phyloP scores from a whole-genome alignment of 345 rosid species.

The Citrus unshiu region DNA sequence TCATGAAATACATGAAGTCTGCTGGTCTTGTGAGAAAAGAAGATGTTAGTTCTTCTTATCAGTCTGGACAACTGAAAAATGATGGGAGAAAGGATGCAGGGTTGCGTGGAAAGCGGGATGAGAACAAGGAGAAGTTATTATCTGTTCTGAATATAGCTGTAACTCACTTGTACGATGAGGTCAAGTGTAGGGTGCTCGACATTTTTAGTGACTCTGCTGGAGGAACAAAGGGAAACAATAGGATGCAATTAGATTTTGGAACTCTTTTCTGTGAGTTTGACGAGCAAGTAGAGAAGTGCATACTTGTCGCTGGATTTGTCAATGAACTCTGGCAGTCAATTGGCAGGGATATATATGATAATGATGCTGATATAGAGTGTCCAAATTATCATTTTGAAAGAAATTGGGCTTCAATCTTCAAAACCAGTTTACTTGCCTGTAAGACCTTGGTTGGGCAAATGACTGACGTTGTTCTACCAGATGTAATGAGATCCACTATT shows the following conservation, averaged over 20 bases:
- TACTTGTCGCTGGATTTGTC: constrained; percentile 52
- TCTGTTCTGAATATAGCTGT: constrained; percentile 52
- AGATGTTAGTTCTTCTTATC: constrained; percentile 32
- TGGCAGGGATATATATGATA: constrained; percentile 32
- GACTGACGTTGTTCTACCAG: constrained; percentile 66
- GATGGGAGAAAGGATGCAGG: constrained; percentile 34
- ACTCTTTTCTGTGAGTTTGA: constrained; percentile 50
- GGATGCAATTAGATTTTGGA: constrained; percentile 37
- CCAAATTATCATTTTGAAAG: constrained; percentile 37
- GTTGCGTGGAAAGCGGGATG: constrained; percentile 34
- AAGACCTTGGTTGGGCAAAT: constrained; percentile 56
- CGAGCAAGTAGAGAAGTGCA: constrained; percentile 79
- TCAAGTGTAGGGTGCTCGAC: constrained; percentile 45
- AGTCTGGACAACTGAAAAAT: constrained; percentile 28
- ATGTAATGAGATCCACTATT: constrained; percentile 61
- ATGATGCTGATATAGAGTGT: constrained; percentile 25
- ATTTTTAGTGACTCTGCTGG: constrained; percentile 35
- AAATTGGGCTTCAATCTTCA: constrained; percentile 60
- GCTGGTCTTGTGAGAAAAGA: constrained; percentile 48
- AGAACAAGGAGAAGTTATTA: constrained; percentile 58
- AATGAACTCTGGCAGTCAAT: constrained; percentile 49
- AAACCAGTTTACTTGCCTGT: constrained; percentile 49
- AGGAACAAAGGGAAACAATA: constrained; percentile 31
- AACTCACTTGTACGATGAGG: constrained; percentile 53
- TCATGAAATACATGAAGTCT: constrained; percentile 66